phyloP scores from a whole-genome alignment of 1,139 yeast species.

The Protomyces inouyei region DNA sequence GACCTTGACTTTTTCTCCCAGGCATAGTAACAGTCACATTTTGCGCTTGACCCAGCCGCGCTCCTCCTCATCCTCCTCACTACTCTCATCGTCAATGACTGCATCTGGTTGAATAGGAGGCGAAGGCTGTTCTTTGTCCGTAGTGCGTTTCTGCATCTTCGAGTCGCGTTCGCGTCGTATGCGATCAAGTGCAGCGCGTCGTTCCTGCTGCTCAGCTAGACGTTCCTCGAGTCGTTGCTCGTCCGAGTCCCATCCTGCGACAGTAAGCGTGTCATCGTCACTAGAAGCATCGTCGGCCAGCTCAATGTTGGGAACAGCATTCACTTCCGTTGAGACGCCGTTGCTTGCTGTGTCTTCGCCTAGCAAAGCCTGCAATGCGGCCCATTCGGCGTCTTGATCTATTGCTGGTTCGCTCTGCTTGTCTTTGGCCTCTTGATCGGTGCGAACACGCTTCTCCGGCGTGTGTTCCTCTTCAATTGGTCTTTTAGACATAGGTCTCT shows the following conservation, averaged over 20 bases:
- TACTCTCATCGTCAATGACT: background rate
- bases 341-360: background rate
- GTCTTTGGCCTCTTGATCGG: background rate
- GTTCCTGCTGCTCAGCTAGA: constrained; percentile 2
- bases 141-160: background rate
- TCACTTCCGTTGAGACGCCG: background rate
- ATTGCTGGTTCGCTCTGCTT: background rate
- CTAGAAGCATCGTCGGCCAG: background rate
- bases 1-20: constrained; percentile 1
- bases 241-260: constrained; percentile 5
- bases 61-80: background rate
- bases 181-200: constrained; percentile 3
- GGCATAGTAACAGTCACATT: background rate
- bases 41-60: background rate
- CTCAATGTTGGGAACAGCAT: background rate
- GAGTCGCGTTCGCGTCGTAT: constrained; percentile 2
- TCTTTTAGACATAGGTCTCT: background rate
- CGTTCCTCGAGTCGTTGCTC: constrained; percentile 14
- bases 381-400: constrained; percentile 24
- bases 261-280: constrained; percentile 1
- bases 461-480: background rate
- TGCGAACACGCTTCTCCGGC: background rate
- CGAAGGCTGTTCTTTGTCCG: background rate
- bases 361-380: constrained; percentile 11
- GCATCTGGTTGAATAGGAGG: background rate